Base-by-base conservation (phyloP, 306 rosid species). In the Urtica urens region DNA sequence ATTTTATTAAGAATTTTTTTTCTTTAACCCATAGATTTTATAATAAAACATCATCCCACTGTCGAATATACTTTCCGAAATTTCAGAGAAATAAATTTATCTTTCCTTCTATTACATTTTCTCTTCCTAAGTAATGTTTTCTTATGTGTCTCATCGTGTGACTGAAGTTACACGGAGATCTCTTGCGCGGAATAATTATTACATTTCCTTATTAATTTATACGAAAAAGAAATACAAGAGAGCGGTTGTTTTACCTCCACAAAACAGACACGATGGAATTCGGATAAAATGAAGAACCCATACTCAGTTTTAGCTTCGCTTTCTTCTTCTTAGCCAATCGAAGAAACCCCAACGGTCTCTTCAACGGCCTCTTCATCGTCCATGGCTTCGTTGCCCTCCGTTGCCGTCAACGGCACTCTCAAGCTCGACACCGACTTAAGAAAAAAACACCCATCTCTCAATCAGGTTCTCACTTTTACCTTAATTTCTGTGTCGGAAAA, bases 361-460 rank as follows among this genome's bases (percentile, higher is more conserved):
- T 40, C 23, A 37, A 28, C 33, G 33, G 37, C 40, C n/a, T 46
- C 23, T 44, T 57, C 15, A 10, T 63, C 55, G 6, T 30, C 10
- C 65, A 88, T 83, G 95, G 77, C 83, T 70, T 80, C 93, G 51
- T 23, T 81, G 46, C 76, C 82, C 65, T 87, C 88, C 26, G 48
- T 67, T 44, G 57, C 86, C 17, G 57, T 76, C 49, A 58, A 49
- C 58, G 73, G 80, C 54, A 53, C 76, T 65, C 79, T 64, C 61
- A 74, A 74, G 46, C 86, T 74, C 55, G 81, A 76, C 57, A 70
- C 78, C 26, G 78, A 76, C 14, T 43, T 74, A 66, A 43, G 75
- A 66, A 83, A 65, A 51, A 65, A 69, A 33, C 46, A 69, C 44
- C 44, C 80, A 2, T n/a, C 94, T 20, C 57, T 15, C 50, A 57